These are phyloP conservation scores for Coccomyxa sp. DNA, from an alignment of 139 green algal genomes.

Conservation along the genomic window DNA sequence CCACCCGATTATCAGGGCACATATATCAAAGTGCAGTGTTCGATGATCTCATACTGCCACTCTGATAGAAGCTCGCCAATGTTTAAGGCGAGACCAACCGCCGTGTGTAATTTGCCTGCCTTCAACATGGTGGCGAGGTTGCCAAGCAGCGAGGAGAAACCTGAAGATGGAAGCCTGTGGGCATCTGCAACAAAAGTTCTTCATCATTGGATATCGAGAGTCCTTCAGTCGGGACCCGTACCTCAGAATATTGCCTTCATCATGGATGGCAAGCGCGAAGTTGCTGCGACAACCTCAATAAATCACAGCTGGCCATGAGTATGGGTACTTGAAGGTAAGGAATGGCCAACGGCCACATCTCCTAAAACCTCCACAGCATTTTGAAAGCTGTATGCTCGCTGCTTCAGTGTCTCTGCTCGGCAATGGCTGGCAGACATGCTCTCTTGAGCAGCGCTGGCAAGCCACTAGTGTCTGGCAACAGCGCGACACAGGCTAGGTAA, in stretches of 20 bases:
- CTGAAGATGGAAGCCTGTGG: too few species aligned
- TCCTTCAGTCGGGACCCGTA: slow-evolving; percentile 26
- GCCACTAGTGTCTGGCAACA: not conserved
- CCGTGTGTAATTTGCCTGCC: not conserved
- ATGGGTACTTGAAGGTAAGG: slow-evolving; percentile 9
- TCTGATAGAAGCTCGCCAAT: too few species aligned
- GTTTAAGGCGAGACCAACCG: too few species aligned
- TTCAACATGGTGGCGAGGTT: not conserved
- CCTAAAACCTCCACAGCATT: too few species aligned
- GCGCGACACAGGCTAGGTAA: not conserved
- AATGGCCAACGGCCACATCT: too few species aligned
- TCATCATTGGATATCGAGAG: not conserved
- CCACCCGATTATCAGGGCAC: too few species aligned
- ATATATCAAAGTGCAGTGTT: too few species aligned
- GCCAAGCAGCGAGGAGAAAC: not conserved
- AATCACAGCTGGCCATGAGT: slow-evolving; percentile 40
- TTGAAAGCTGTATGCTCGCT: too few species aligned
- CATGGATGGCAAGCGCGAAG: slow-evolving; percentile 96
- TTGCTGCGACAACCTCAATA: slow-evolving; percentile 44
- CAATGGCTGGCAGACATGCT: not conserved
- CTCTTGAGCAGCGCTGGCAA: not conserved
- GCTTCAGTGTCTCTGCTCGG: not conserved
- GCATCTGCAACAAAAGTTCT: too few species aligned
- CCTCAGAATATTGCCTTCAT: slow-evolving; percentile 89
- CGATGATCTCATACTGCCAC: too few species aligned